Conservation (phyloP, 2,329 filamentous ascomycete genomes). For the Diaporthe caulivora region DNA sequence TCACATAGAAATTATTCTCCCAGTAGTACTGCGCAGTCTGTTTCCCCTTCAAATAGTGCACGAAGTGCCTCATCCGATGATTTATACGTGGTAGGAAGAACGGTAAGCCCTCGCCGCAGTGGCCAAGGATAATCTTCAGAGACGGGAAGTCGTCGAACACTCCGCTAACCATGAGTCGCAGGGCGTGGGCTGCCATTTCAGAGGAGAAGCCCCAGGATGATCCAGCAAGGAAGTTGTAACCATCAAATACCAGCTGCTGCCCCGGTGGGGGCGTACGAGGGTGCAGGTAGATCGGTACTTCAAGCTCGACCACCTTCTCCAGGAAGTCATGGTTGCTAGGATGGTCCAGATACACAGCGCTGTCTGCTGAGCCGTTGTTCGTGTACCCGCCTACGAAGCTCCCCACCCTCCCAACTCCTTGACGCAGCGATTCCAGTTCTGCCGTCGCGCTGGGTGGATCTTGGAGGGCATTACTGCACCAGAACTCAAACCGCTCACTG, state of each 20-base stretch:
- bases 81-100: conserved; percentile 40
- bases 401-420: conserved; percentile 38
- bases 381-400: conserved; percentile 39
- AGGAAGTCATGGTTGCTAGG: conserved; percentile 20
- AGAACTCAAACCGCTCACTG: conserved; percentile 42
- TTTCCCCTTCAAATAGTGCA: conserved; percentile 12
- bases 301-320: conserved; percentile 31
- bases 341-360: conserved; percentile 30
- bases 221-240: conserved; percentile 18
- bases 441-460: conserved; percentile 39
- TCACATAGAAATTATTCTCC: conserved; percentile 31
- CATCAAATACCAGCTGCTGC: conserved; percentile 22
- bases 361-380: conserved; percentile 24
- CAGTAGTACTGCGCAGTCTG: conserved; percentile 25
- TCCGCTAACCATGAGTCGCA: conserved; percentile 43
- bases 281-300: conserved; percentile 34
- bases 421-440: conserved; percentile 43
- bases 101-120: conserved; percentile 43
- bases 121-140: conserved; percentile 42
- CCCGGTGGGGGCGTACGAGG: conserved; percentile 23
- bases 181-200: conserved; percentile 39
- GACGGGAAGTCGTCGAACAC: conserved; percentile 42
- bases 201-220: conserved; percentile 27
- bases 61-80: conserved; percentile 12
- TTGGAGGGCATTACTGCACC: conserved; percentile 41